phyloP scores from a whole-genome alignment of 2,329 filamentous ascomycete genomes.

The Onygenales sp. region DNA sequence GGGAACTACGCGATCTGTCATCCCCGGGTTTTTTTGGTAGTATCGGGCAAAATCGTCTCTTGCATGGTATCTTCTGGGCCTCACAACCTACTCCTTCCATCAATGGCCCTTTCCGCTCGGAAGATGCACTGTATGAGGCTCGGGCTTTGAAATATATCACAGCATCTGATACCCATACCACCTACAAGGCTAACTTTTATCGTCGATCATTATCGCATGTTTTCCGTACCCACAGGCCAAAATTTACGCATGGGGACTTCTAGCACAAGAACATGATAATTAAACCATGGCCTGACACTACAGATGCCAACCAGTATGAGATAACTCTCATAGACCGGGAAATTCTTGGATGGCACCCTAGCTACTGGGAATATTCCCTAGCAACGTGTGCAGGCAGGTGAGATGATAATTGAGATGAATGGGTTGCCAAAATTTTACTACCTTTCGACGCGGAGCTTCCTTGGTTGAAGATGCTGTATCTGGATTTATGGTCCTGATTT shows the following conservation, averaged over 20 bases:
- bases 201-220: constrained; percentile 15
- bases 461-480: constrained; percentile 18
- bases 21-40: constrained; percentile 19
- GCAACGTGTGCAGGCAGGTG: constrained; percentile 24
- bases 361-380: constrained; percentile 30
- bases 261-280: constrained; percentile 24
- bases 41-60: constrained; percentile 15
- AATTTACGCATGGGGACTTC: constrained; percentile 23
- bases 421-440: constrained; percentile 21
- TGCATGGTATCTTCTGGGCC: constrained; percentile 21
- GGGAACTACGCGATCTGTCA: constrained; percentile 17
- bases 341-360: constrained; percentile 29
- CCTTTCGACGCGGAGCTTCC: constrained; percentile 22
- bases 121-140: constrained; percentile 19
- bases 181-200: constrained; percentile 18
- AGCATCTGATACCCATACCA: constrained; percentile 8
- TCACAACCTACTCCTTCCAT: constrained; percentile 14
- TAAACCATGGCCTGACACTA: constrained; percentile 2
- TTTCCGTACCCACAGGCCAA: constrained; percentile 14
- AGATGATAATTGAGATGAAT: constrained; percentile 26
- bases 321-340: constrained; percentile 33
- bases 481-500: constrained; percentile 17
- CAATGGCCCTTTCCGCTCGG: constrained; percentile 20
- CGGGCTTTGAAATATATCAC: constrained; percentile 18
- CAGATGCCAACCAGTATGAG: constrained; percentile 8